phyloP scores from a whole-genome alignment of 805 yeast genomes.

The Suhomyces sp. region DNA sequence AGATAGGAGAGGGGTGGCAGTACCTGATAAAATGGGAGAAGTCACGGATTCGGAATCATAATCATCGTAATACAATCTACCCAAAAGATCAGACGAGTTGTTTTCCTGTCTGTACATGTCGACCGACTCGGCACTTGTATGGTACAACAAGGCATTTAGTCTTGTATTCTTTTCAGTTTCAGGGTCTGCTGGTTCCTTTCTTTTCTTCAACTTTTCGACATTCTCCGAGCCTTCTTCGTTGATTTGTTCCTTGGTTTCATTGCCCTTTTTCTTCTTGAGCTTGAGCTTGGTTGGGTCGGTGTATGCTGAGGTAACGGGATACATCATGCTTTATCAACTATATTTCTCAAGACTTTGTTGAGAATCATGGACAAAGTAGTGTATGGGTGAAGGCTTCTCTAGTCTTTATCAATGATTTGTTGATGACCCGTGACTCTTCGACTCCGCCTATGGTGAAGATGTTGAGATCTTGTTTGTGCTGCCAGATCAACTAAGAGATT shows the following conservation, averaged over 20 bases:
- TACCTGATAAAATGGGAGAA: conserved; percentile 19
- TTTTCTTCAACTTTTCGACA: background rate
- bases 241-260: background rate
- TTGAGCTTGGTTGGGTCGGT: background rate
- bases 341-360: no score
- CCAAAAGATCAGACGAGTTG: conserved; percentile 39
- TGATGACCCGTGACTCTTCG: no score
- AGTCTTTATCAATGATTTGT: no score
- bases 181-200: conserved; percentile 7
- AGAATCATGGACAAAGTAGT: no score
- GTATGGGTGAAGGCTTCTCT: no score
- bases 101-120: conserved; percentile 39
- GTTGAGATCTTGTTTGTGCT: no score
- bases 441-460: no score
- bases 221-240: background rate
- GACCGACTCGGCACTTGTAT: conserved; percentile 37
- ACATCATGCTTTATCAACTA: no score
- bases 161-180: conserved; percentile 38
- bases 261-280: background rate
- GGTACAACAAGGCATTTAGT: conserved; percentile 38
- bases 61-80: conserved; percentile 44
- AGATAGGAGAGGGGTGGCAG: conserved; percentile 17
- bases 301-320: background rate
- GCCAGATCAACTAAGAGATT: no score
- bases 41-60: conserved; percentile 33